Evolutionary conservation across 208 protist genomes (phyloP), one percentile per base, ranked within the genome.

Genomic region (Kentomonas sorsogonicus): DNA sequence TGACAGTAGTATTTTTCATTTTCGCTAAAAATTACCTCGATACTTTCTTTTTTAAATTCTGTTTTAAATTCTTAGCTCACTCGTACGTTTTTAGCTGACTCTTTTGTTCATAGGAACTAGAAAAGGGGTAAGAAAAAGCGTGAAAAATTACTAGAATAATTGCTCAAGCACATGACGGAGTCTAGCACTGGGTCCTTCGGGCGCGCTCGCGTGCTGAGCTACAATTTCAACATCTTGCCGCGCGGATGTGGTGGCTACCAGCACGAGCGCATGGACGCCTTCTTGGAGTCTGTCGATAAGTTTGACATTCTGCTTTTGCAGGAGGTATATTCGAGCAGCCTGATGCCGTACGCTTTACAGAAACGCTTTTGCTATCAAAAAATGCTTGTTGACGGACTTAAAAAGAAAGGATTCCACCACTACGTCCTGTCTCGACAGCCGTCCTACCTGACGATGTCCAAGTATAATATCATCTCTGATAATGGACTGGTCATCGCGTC

Each of bases 211-310:
- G 81, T 91, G 31, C 69, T 95, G 44, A 93, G 82, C 61, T 95
- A 91, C 62, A 95, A 95, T 63, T 88, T 95, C 55, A 93, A 92
- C 60, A 79, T 93, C n/a, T 77, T 93, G 31, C 89, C 89, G 9
- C 65, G 74, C 2, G 83, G 85, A 1, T 78, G 78, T 45, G 77
- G 83, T 25, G 86, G 85, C 3, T 95, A 80, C 66, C 86, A 95
- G 64, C 63, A 80, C 25, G 89, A 95, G 53, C 83, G 89, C 22
- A 83, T 93, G 30, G 69, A 82, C 13, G 71, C 81, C 23, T 93
- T 95, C 63, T 59, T 95, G 13, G 43, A 54, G 15, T 61, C 41
- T 27, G 70, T 90, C 1, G 82, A 86, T 53, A 39, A 71, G 23
- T 93, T 93, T 63, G 89, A 95, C 60, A 74, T 95, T 6, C 46